These are phyloP conservation scores for Lycium ferocissimum DNA, from an alignment of 257 asterid species.

Conservation along the genomic window DNA sequence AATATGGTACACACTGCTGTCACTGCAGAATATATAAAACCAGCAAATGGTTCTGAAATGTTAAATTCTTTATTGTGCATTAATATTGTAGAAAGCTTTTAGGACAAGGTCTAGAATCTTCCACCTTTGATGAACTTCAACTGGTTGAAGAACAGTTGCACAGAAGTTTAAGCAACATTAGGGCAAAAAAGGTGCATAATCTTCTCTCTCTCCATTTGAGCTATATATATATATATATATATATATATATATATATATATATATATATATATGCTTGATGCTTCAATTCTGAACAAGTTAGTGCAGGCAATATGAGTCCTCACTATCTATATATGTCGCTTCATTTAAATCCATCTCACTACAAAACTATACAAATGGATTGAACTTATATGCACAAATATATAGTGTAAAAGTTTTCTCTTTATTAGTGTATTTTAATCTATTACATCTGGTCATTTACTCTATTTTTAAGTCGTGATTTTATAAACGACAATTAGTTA, in stretches of 20 bases:
- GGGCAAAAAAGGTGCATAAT: slow-evolving; percentile 56
- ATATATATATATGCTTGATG: no score
- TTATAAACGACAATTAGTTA: no score
- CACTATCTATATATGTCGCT: neutral
- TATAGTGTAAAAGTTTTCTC: no score
- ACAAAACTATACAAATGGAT: neutral
- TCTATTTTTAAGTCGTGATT: no score
- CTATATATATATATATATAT: no score
- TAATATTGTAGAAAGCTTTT: slow-evolving; percentile 50
- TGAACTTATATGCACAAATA: neutral
- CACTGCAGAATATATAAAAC: neutral
- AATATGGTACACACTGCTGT: neutral
- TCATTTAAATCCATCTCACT: neutral
- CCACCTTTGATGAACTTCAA: slow-evolving; percentile 50
- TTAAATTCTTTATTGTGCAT: neutral
- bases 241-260: no score
- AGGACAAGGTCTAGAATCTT: slow-evolving; percentile 54
- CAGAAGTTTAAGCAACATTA: slow-evolving; percentile 51
- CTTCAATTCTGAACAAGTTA: neutral
- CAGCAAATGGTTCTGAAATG: neutral
- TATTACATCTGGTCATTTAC: no score
- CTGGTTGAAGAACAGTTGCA: slow-evolving; percentile 55
- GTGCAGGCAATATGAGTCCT: neutral
- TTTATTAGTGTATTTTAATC: no score
- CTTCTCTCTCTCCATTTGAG: neutral